Evolutionary conservation across 805 yeast species (phyloP).

Genomic region (Starmerella powellii): DNA sequence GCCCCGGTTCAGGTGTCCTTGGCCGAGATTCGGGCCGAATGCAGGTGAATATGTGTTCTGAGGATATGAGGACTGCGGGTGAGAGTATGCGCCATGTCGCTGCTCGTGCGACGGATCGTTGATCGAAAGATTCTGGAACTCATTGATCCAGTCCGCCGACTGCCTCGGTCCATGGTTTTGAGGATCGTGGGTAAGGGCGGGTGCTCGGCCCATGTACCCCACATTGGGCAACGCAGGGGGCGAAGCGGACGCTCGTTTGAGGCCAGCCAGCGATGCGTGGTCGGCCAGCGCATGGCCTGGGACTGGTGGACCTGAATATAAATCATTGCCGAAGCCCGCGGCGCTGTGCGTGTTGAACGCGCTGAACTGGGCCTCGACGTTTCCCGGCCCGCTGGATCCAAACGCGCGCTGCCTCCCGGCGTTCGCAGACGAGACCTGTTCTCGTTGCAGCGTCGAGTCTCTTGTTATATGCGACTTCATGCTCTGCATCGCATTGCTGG

Average conservation of each 20-base stretch:
- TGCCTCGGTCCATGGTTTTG: neutral
- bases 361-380: constrained; percentile 4
- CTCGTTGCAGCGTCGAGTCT: constrained; percentile 16
- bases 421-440: constrained; percentile 1
- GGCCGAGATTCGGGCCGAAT: too few relatives aligned
- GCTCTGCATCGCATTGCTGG: constrained; percentile 14
- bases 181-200: constrained; percentile 5
- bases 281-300: neutral
- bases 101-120: neutral
- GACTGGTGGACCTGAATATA: neutral
- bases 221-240: too few relatives aligned
- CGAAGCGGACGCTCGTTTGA: too few relatives aligned
- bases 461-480: constrained; percentile 11
- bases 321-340: neutral
- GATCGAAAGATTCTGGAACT: constrained; percentile 8
- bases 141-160: constrained; percentile 7
- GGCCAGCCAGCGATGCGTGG: neutral
- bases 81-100: too few relatives aligned
- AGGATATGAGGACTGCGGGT: too few relatives aligned
- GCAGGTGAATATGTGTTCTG: too few relatives aligned
- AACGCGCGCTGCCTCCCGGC: constrained; percentile 1
- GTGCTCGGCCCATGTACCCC: constrained; percentile 4
- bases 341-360: neutral
- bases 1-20: neutral
- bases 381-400: neutral